A percentile compares a stretch with the other conserved stretches of the same genome.
These are phyloP conservation scores for Cryphonectria carpinicola DNA, from an alignment of 2,329 filamentous ascomycete genomes.

Conservation along the genomic window DNA sequence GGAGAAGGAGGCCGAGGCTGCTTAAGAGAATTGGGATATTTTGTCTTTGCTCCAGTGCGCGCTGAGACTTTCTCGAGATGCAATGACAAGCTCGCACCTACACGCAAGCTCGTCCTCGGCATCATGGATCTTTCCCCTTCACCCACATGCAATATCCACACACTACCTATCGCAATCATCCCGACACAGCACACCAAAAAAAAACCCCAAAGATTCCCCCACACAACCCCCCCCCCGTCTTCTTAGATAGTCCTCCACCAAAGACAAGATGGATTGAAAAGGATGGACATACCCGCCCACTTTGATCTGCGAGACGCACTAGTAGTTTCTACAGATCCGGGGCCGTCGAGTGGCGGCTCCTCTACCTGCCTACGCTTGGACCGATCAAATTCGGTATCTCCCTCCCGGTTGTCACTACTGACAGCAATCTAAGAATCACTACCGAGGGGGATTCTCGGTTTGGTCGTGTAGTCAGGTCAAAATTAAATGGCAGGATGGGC, in stretches of 20 bases:
- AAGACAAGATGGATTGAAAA: slow-evolving; percentile 18
- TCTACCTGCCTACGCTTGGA: slow-evolving; percentile 7
- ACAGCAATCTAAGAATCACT: background rate
- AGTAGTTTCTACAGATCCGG: slow-evolving; percentile 18
- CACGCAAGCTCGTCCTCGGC: background rate
- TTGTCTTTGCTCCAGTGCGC: background rate
- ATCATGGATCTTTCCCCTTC: background rate
- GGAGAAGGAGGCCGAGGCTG: slow-evolving; percentile 34
- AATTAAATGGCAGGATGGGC: slow-evolving; percentile 5
- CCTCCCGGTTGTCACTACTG: background rate
- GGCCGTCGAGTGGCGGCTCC: slow-evolving; percentile 24
- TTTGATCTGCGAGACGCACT: slow-evolving; percentile 19
- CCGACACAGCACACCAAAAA: slow-evolving; percentile 18
- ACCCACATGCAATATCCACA: slow-evolving; percentile 9
- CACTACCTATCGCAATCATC: slow-evolving; percentile 9
- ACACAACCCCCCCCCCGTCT: slow-evolving; percentile 6
- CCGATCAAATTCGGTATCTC: background rate
- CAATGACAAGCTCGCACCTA: background rate
- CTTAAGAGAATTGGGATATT: slow-evolving; percentile 4
- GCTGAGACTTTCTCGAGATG: background rate
- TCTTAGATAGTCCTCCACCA: slow-evolving; percentile 17
- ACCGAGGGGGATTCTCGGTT: background rate
- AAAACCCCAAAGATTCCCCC: slow-evolving; percentile 15
- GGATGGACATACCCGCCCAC: background rate
- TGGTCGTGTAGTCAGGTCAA: slow-evolving; percentile 3